Percentiles rank a stretch among this genome's conserved stretches.
These are phyloP conservation scores for Xylariales sp. DNA, from an alignment of 2,329 filamentous ascomycete species.

Conservation along the genomic window DNA sequence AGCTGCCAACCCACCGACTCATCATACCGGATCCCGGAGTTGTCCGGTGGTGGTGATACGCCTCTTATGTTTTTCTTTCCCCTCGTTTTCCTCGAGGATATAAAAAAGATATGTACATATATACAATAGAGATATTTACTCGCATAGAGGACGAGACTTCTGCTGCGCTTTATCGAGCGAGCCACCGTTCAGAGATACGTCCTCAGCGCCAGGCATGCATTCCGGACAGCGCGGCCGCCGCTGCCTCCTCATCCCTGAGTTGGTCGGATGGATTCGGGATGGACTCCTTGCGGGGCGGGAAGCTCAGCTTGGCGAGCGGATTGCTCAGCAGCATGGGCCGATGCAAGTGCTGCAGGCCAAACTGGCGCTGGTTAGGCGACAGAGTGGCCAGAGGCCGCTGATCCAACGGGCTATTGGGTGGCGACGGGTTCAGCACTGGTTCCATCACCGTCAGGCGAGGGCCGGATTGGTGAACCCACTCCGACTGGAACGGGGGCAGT, in stretches of 20 bases:
- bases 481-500: constrained; percentile 18
- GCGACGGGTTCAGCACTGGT: constrained; percentile 21
- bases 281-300: constrained; percentile 16
- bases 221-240: constrained; percentile 10
- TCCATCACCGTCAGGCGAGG: constrained; percentile 21
- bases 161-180: too few species aligned
- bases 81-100: too few species aligned
- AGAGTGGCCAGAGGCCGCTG: constrained; percentile 8
- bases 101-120: too few species aligned
- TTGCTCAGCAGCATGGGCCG: constrained; percentile 23
- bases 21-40: too few species aligned
- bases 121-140: too few species aligned
- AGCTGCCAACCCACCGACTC: too few species aligned
- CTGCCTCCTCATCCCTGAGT: constrained; percentile 18
- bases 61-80: too few species aligned
- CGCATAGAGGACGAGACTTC: too few species aligned
- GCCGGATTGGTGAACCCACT: constrained; percentile 14
- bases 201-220: constrained; percentile 2
- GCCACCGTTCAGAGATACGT: too few species aligned
- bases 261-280: constrained; percentile 26
- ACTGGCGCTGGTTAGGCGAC: constrained; percentile 11
- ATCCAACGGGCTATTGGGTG: constrained; percentile 12
- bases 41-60: too few species aligned
- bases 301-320: constrained; percentile 18
- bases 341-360: constrained; percentile 16